Evolutionary conservation across 2,329 filamentous ascomycete species (phyloP).

Genomic region (Talaromyces sp.): DNA sequence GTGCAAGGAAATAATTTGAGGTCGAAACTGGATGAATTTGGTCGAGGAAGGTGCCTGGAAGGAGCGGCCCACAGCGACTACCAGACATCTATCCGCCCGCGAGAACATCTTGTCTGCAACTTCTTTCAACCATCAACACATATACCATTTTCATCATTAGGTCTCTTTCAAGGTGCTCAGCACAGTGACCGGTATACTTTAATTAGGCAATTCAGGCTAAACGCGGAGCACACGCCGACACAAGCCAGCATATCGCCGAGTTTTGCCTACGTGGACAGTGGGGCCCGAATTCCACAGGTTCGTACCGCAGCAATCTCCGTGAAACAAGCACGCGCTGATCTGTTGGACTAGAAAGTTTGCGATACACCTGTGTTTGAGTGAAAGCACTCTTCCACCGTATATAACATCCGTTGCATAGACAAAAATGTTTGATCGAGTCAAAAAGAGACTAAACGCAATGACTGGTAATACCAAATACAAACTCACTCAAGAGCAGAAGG

Average conservation of each 20-base stretch:
- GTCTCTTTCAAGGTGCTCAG: no score
- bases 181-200: no score
- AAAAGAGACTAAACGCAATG: constrained; percentile 4
- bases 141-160: background rate
- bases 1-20: background rate
- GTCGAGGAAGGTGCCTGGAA: background rate
- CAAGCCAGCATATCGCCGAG: background rate
- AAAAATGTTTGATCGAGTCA: constrained; percentile 8
- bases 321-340: background rate
- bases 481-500: constrained; percentile 47
- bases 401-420: background rate
- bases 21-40: background rate
- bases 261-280: background rate
- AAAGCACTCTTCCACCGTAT: background rate
- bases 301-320: background rate
- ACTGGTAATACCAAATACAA: constrained; percentile 7
- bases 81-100: background rate
- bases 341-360: background rate
- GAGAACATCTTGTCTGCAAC: background rate
- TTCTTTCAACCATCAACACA: background rate
- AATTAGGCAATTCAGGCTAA: no score
- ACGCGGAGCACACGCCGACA: no score
- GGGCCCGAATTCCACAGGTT: background rate
- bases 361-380: background rate
- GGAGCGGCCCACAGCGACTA: background rate